Conservation (phyloP, 441 rosid genomes). For the Populus hybrid region DNA sequence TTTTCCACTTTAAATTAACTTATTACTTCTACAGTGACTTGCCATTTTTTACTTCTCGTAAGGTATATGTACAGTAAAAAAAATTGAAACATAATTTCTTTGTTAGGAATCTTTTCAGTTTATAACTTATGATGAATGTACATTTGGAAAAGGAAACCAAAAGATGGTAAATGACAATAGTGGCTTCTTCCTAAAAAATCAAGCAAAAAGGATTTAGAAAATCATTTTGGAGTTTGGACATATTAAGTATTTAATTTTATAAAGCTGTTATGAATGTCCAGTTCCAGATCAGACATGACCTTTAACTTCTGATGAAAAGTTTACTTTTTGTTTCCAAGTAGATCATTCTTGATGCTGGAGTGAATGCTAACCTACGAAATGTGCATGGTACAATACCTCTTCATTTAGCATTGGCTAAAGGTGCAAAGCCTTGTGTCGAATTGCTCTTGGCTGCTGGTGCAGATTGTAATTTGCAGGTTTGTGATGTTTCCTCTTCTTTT, state of each 20-base stretch:
- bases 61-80: not conserved
- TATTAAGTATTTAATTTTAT: not conserved
- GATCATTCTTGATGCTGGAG: constrained; percentile 98
- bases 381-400: constrained; percentile 88
- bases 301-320: not conserved
- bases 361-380: constrained; percentile 86
- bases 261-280: not conserved
- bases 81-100: not conserved
- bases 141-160: not conserved
- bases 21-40: not conserved
- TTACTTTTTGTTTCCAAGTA: constrained; percentile 28
- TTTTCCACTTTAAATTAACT: constrained; percentile 13
- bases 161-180: not conserved
- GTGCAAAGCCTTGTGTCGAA: constrained; percentile 88
- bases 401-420: constrained; percentile 96
- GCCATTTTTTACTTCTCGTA: not conserved
- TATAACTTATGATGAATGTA: too few species aligned
- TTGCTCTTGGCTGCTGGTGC: constrained; percentile 89
- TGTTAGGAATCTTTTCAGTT: not conserved
- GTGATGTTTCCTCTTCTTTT: not conserved
- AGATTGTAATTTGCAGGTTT: constrained; percentile 89
- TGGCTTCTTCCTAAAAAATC: not conserved
- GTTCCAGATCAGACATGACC: not conserved
- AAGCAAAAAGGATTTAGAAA: not conserved
- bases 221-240: not conserved